Percentiles rank a stretch among this genome's conserved stretches.
These are phyloP conservation scores for Diplosphaera chodatii DNA, from an alignment of 139 green algal species.

Conservation along the genomic window DNA sequence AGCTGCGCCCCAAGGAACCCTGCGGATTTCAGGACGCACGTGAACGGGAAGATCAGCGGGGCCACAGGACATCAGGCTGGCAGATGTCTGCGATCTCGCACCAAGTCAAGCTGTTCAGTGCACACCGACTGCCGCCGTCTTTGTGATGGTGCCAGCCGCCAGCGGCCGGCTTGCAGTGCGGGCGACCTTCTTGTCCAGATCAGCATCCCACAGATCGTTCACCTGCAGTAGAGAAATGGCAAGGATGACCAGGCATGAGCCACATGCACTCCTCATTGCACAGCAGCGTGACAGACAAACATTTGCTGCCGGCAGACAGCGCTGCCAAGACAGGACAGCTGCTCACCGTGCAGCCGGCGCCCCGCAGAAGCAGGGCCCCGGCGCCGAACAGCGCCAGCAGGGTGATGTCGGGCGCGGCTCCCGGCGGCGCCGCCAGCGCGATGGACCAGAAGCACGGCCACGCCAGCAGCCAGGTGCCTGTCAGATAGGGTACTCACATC, in stretches of 20 bases:
- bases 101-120: neutral
- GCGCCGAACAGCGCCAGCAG: slow-evolving; percentile 75
- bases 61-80: too few relatives aligned
- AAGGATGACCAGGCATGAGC: too few relatives aligned
- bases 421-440: slow-evolving; percentile 66
- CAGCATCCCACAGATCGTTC: slow-evolving; percentile 94
- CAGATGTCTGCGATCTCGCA: too few relatives aligned
- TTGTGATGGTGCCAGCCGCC: slow-evolving; percentile 46
- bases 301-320: too few relatives aligned
- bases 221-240: too few relatives aligned
- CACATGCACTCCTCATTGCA: too few relatives aligned
- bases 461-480: slow-evolving; percentile 80
- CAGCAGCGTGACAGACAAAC: too few relatives aligned
- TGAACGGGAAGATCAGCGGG: too few relatives aligned
- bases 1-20: slow-evolving; percentile 82
- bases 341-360: slow-evolving; percentile 94
- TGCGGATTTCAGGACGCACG: slow-evolving; percentile 17
- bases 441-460: slow-evolving; percentile 96
- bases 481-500: neutral
- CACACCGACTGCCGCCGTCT: slow-evolving; percentile 45
- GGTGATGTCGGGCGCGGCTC: slow-evolving; percentile 59
- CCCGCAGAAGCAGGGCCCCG: slow-evolving; percentile 77
- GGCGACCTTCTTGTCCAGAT: slow-evolving; percentile 74
- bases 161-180: slow-evolving; percentile 69
- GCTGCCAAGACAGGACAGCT: too few relatives aligned